These are phyloP conservation scores for Thelonectria blattea DNA, from an alignment of 2,329 filamentous ascomycete species.

Conservation along the genomic window DNA sequence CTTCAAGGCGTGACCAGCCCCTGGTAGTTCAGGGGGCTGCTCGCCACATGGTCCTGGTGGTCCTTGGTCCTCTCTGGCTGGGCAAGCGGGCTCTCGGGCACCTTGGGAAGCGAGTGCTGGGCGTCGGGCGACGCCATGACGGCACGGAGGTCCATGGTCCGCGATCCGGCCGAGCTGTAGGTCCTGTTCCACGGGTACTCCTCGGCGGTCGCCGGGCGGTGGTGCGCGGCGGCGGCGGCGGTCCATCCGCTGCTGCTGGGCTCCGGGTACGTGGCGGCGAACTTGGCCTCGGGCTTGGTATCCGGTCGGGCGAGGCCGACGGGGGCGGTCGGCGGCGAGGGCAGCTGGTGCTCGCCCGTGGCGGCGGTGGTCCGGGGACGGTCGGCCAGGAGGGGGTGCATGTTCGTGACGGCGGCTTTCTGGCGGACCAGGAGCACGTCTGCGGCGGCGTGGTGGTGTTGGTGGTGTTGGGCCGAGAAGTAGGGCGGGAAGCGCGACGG, in stretches of 20 bases:
- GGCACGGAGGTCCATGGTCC: constrained; percentile 6
- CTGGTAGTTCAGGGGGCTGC: background rate
- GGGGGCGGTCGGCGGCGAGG: background rate
- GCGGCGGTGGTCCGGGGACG: too few species aligned
- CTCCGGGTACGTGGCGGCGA: constrained; percentile 9
- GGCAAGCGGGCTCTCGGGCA: background rate
- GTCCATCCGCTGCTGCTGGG: constrained; percentile 20
- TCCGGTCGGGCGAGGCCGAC: background rate
- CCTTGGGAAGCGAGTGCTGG: constrained; percentile 1
- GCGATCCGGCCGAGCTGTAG: constrained; percentile 14
- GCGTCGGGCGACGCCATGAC: constrained; percentile 19
- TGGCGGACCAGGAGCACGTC: background rate
- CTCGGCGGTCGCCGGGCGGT: constrained; percentile 1
- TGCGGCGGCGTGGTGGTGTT: too few species aligned
- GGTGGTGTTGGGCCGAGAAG: background rate
- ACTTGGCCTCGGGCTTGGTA: constrained; percentile 10
- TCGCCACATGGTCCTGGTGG: background rate
- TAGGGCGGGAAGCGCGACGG: background rate
- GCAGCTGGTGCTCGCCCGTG: too few species aligned
- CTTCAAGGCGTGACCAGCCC: background rate
- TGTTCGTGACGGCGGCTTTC: background rate
- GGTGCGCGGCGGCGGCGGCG: constrained; percentile 8
- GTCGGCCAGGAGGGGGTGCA: too few species aligned
- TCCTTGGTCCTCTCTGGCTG: background rate
- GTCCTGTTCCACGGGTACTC: constrained; percentile 6